Percentiles rank a stretch among this genome's conserved stretches.
Conservation (phyloP, 257 asterid genomes). For the Plantago major region DNA sequence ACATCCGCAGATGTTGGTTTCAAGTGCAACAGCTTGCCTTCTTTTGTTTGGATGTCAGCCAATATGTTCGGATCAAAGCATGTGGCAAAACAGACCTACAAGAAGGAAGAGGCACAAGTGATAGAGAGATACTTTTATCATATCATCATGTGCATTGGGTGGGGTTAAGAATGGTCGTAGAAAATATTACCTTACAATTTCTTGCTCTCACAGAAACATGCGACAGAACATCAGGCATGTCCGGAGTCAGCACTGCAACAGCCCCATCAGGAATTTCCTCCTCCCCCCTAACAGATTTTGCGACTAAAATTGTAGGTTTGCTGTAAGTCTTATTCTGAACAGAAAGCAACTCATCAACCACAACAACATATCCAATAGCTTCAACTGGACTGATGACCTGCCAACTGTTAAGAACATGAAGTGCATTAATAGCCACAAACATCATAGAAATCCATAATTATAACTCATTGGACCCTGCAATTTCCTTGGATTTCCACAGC, state of each 20-base stretch:
- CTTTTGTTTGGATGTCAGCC: slow-evolving; percentile 53
- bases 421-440: slow-evolving; percentile 17
- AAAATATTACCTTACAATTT: slow-evolving; percentile 72
- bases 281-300: slow-evolving; percentile 91
- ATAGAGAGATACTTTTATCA: slow-evolving; percentile 7
- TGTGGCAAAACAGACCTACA: slow-evolving; percentile 95
- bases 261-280: slow-evolving; percentile 98
- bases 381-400: slow-evolving; percentile 98
- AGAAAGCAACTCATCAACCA: slow-evolving; percentile 83
- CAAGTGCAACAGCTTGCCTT: slow-evolving; percentile 68
- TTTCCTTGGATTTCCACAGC: neutral
- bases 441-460: slow-evolving; percentile 13
- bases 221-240: slow-evolving; percentile 99
- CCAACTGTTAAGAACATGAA: slow-evolving; percentile 64
- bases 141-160: slow-evolving; percentile 11
- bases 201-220: slow-evolving; percentile 99
- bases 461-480: neutral
- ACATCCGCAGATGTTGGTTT: slow-evolving; percentile 89
- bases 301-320: slow-evolving; percentile 84
- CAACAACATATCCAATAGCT: slow-evolving; percentile 88
- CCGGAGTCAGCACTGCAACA: slow-evolving; percentile 93
- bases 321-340: slow-evolving; percentile 76
- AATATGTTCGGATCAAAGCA: slow-evolving; percentile 78
- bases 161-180: slow-evolving; percentile 9
- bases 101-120: slow-evolving; percentile 16